phyloP scores from a whole-genome alignment of 257 asterid genomes.

The Knoxia roxburghii region DNA sequence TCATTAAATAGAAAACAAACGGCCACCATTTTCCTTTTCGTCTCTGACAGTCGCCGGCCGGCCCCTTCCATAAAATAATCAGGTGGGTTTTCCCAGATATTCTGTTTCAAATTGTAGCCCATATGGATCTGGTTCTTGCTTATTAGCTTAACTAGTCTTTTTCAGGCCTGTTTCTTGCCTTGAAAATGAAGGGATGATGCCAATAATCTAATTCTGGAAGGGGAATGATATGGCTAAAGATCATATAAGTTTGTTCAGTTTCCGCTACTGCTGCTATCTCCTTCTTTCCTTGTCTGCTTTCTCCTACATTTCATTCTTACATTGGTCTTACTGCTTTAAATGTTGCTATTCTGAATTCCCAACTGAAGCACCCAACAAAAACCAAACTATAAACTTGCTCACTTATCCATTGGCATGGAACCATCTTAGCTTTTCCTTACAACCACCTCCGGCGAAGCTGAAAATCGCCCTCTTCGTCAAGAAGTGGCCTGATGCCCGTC shows the following conservation, averaged over 20 bases:
- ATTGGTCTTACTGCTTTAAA: slow-evolving; percentile 31
- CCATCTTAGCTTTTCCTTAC: slow-evolving; percentile 34
- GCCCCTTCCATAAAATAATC: no score
- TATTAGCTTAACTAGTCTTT: no score
- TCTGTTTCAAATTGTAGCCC: no score
- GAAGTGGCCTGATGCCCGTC: slow-evolving; percentile 59
- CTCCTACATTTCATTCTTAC: slow-evolving; percentile 37
- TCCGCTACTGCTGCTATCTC: slow-evolving; percentile 31
- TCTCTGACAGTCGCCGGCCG: no score
- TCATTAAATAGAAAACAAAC: no score
- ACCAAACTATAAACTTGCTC: slow-evolving; percentile 40
- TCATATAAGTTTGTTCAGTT: slow-evolving; percentile 19
- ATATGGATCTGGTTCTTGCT: no score
- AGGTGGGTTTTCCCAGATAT: no score
- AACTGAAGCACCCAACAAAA: slow-evolving; percentile 6
- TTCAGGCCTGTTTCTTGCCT: no score
- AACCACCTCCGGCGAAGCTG: slow-evolving; percentile 35
- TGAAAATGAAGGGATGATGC: no score
- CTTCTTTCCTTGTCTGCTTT: slow-evolving; percentile 35
- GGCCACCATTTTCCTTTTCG: no score
- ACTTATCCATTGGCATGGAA: slow-evolving; percentile 51
- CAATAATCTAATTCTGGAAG: no score
- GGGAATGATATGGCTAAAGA: slow-evolving; percentile 48
- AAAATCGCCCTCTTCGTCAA: slow-evolving; percentile 66
- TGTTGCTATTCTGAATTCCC: slow-evolving; percentile 20